Conservation (phyloP, 2,329 filamentous ascomycete species). For the Phaeophleospora eucalypticola region DNA sequence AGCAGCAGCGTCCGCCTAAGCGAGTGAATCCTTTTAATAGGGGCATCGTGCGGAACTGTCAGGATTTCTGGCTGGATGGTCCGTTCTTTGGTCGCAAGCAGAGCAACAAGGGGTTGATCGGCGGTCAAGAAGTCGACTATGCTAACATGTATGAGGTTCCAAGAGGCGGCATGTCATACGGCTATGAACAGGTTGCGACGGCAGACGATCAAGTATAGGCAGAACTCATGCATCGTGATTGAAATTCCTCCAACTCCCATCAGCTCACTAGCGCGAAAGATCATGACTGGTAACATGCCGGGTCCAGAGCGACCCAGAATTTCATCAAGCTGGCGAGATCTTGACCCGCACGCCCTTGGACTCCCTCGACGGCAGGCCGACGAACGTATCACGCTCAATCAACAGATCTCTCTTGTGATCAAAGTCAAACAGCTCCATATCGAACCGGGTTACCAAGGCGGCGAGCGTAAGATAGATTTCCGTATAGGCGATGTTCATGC, state of each 20-base stretch:
- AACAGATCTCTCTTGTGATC: constrained; percentile 3
- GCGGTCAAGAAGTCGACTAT: constrained; percentile 79
- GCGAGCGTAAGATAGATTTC: constrained; percentile 7
- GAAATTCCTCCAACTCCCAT: too few species aligned
- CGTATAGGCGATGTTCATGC: constrained; percentile 8
- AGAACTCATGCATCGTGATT: too few species aligned
- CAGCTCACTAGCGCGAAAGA: too few species aligned
- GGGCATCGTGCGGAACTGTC: constrained; percentile 83
- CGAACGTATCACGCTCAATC: constrained; percentile 6
- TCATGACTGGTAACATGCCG: too few species aligned
- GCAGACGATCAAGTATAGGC: constrained; percentile 38
- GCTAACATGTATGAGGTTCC: constrained; percentile 85
- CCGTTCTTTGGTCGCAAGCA: constrained; percentile 73
- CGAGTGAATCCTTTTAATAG: constrained; percentile 78
- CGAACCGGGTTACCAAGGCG: constrained; percentile 5
- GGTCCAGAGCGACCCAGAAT: too few species aligned
- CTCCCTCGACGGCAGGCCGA: constrained; percentile 6
- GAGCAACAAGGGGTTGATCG: constrained; percentile 70
- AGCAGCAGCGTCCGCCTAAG: constrained; percentile 28
- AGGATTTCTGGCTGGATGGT: constrained; percentile 93
- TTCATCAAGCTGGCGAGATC: too few species aligned
- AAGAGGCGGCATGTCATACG: constrained; percentile 58
- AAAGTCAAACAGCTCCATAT: constrained; percentile 6
- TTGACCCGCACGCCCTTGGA: constrained; percentile 6
- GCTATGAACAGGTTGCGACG: constrained; percentile 59